phyloP scores from a whole-genome alignment of 305 asterid species.

The Fraxinus velutina region DNA sequence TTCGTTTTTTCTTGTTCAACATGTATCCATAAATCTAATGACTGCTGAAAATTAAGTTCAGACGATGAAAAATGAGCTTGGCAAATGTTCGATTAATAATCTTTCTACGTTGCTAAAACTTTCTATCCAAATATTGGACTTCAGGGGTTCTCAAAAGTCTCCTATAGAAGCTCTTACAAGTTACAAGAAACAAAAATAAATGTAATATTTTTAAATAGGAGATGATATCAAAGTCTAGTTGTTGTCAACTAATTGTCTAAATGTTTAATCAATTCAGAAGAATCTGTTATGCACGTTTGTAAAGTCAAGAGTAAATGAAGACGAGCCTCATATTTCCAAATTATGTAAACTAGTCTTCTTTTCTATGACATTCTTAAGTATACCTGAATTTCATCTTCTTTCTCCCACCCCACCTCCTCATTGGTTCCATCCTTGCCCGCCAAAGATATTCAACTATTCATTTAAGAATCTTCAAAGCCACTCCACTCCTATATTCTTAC shows the following conservation, averaged over 20 bases:
- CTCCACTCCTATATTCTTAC: not conserved
- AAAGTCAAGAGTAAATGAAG: not conserved
- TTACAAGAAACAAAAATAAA: not conserved
- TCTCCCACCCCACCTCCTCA: not conserved
- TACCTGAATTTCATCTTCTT: not conserved
- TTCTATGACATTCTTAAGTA: not conserved
- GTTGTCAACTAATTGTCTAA: not conserved
- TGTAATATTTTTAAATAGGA: not conserved
- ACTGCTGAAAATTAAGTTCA: not conserved
- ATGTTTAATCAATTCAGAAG: not conserved
- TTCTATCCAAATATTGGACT: not conserved
- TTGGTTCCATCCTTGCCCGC: not conserved
- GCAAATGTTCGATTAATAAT: not conserved
- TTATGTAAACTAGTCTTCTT: not conserved
- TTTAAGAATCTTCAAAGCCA: not conserved
- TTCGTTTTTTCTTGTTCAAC: not conserved
- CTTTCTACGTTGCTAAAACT: not conserved
- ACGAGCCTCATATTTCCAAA: not conserved
- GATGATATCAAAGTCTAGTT: not conserved
- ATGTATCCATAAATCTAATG: not conserved
- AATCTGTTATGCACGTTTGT: not conserved
- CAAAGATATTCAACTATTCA: not conserved
- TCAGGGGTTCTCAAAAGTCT: not conserved
- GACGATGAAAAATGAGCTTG: not conserved
- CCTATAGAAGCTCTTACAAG: not conserved